phyloP scores from a whole-genome alignment of 2,329 filamentous ascomycete species.

The Hymenoscyphus repandus region DNA sequence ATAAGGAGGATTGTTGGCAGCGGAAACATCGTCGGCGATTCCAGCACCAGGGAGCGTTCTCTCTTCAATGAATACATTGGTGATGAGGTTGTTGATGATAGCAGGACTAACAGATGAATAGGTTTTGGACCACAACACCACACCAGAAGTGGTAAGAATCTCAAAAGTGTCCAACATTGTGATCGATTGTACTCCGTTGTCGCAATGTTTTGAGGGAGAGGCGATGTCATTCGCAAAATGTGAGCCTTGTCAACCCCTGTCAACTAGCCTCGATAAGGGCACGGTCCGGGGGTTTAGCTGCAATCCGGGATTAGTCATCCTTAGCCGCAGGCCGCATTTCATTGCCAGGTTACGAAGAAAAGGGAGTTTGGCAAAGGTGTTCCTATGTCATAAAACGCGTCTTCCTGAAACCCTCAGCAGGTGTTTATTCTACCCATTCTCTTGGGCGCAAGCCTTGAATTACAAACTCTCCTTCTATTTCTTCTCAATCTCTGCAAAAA shows the following conservation, averaged over 20 bases:
- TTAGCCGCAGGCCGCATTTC: background rate
- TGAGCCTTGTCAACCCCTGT: background rate
- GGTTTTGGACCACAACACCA: conserved; percentile 91
- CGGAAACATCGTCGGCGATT: conserved; percentile 55
- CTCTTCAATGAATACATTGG: conserved; percentile 97
- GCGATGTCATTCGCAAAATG: background rate
- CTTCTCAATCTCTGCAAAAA: conserved; percentile 34
- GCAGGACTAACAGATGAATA: conserved; percentile 75
- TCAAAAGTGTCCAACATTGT: conserved; percentile 94
- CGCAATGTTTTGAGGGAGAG: background rate
- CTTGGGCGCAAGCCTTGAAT: background rate
- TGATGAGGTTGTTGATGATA: conserved; percentile 90
- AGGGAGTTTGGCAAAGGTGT: conserved; percentile 1
- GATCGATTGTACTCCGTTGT: background rate
- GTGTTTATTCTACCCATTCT: background rate
- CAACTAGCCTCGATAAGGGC: background rate
- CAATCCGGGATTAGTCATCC: background rate
- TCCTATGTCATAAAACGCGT: background rate
- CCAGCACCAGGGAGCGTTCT: conserved; percentile 57
- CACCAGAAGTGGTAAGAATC: conserved; percentile 90
- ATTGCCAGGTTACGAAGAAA: background rate
- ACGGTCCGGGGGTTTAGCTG: conserved; percentile 7
- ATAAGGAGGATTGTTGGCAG: conserved; percentile 66
- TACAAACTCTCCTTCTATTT: background rate
- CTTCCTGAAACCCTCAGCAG: background rate